Evolutionary conservation across 2,329 filamentous ascomycete species (phyloP).

Genomic region (Aspergillus sp.): DNA sequence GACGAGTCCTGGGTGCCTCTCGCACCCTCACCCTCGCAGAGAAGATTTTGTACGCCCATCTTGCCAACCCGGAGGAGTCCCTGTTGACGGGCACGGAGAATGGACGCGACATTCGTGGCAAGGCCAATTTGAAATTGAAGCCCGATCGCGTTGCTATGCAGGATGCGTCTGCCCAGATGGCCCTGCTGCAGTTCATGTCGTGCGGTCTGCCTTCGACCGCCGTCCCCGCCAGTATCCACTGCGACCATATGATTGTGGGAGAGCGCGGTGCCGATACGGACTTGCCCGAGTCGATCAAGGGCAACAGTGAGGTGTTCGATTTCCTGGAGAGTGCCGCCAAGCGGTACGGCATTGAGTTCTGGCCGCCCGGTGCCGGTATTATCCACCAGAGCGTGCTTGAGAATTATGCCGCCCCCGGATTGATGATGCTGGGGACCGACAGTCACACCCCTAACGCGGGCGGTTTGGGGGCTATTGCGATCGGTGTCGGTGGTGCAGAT

Average conservation of each 20-base stretch:
- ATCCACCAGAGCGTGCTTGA: slow-evolving; percentile 98
- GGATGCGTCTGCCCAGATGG: slow-evolving; percentile 98
- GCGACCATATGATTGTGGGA: slow-evolving; percentile 98
- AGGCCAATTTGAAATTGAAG: slow-evolving; percentile 93
- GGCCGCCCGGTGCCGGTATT: slow-evolving; percentile 89
- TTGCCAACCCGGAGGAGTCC: slow-evolving; percentile 85
- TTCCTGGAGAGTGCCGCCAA: slow-evolving; percentile 90
- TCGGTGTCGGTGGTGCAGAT: slow-evolving; percentile 95
- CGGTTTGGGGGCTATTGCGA: slow-evolving; percentile 87
- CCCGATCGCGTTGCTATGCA: slow-evolving; percentile 99
- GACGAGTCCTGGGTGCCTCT: slow-evolving; percentile 65
- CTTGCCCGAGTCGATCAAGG: slow-evolving; percentile 77
- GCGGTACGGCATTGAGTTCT: slow-evolving; percentile 93
- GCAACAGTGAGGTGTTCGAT: slow-evolving; percentile 96
- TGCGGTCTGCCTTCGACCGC: slow-evolving; percentile 86
- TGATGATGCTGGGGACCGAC: slow-evolving; percentile 99
- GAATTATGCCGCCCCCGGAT: slow-evolving; percentile 93
- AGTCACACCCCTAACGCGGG: slow-evolving; percentile 98
- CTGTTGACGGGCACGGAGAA: slow-evolving; percentile 79
- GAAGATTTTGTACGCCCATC: slow-evolving; percentile 96
- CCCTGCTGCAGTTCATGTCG: slow-evolving; percentile 96
- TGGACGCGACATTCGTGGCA: slow-evolving; percentile 79
- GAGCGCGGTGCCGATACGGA: slow-evolving; percentile 86
- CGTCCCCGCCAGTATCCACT: slow-evolving; percentile 96
- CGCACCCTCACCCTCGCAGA: slow-evolving; percentile 81